Conservation (phyloP, 2,329 filamentous ascomycete genomes). For the Trichophyton mentagrophytes region DNA sequence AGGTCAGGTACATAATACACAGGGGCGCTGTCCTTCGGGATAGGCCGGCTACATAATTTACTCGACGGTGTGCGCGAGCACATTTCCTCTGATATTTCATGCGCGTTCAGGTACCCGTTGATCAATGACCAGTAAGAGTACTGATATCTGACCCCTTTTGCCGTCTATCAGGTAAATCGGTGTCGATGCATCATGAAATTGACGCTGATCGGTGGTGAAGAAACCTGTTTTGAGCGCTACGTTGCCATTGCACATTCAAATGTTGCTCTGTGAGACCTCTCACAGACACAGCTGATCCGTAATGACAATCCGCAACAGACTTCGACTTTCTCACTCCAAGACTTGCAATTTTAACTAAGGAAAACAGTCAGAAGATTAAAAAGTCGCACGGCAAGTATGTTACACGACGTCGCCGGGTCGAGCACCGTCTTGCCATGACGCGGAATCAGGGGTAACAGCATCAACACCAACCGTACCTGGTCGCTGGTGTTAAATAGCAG, state of each 20-base stretch:
- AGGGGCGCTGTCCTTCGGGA: background rate
- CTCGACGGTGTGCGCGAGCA: no score
- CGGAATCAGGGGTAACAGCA: background rate
- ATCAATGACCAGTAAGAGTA: background rate
- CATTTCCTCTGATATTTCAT: no score
- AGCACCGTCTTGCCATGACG: background rate
- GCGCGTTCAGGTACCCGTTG: background rate
- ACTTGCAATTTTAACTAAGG: background rate
- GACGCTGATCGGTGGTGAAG: background rate
- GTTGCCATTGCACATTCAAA: background rate
- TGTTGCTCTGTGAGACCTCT: background rate
- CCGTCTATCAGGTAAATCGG: background rate
- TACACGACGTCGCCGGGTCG: background rate
- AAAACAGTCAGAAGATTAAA: background rate
- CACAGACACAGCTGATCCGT: conserved; percentile 1
- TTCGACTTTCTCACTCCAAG: background rate
- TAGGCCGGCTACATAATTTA: background rate
- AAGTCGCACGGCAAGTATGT: background rate
- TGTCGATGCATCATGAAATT: background rate
- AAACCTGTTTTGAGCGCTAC: background rate
- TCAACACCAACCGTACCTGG: background rate
- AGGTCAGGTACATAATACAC: background rate
- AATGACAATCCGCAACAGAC: background rate
- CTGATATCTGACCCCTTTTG: background rate
- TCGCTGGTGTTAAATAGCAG: background rate